Base-by-base conservation (phyloP, 257 asterid genomes). In the Nicotiana sylvestris region DNA sequence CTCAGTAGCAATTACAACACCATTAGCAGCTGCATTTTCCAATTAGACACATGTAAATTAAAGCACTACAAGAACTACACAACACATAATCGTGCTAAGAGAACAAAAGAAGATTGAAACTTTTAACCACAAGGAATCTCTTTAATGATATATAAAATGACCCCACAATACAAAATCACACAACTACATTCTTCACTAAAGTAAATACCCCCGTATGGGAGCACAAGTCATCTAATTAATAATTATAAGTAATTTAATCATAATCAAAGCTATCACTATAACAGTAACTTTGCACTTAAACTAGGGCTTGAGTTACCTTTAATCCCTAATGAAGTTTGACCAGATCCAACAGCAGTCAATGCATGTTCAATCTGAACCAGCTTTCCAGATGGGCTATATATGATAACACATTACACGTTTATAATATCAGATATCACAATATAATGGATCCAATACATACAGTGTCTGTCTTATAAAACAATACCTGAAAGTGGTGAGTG, bases 351-450 rank as follows among this genome's bases (percentile, higher is more conserved):
- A 1, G 99, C 99, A 6, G 99, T 96, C 85, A 96, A 87, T 69
- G 99, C 99, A 77, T 96, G 99, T 81, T 96, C 99, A 78, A 96
- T 96, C 87, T 96, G 99, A 87, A 95, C 99, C 84, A 96, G 94
- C 89, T 96, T 96, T 39, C 99, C 99, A 6, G 99, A 96, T 64
- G 99, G 99, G 62, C 99, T 95, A 88, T 81, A 32, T 86, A 82
- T 9, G 51, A 43, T 43, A 9, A 9, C 51, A 43, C 12, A 9
- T 43, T 9, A 43, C 51, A 9, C 9, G 51, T 43, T 43, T 29
- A 11, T 79, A 78, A 78, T 35, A 37, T 74, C 37, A 30, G n/a
- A 61, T n/a, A 66, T 43, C 16, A 61, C 6, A 12, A 46, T 17
- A 74, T 56, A 35, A 21, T 18, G 17, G 35, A 76, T 46, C 9